Percentiles rank a stretch among this genome's conserved stretches.
phyloP scores from a whole-genome alignment of 73 alveolate genomes.

The Paramecium biaurelia region DNA sequence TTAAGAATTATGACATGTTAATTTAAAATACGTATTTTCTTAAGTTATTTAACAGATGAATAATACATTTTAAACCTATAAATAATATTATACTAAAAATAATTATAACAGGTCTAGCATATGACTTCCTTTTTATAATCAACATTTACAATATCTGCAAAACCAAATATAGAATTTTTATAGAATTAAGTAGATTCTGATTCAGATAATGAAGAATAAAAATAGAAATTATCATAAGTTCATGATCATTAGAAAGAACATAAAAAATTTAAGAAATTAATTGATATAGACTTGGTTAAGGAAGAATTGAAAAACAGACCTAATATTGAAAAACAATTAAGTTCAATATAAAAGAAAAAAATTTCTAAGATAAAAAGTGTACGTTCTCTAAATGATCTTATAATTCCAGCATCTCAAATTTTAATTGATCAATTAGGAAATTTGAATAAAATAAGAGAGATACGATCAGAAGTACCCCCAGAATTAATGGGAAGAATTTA shows the following conservation, averaged over 20 bases:
- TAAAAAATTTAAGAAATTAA: neutral
- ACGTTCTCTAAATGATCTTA: neutral
- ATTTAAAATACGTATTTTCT: neutral
- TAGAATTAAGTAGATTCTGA: neutral
- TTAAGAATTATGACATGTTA: neutral
- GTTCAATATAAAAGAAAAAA: neutral
- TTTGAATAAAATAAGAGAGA: neutral
- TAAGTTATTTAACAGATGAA: neutral
- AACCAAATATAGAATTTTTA: neutral
- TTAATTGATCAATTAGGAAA: neutral
- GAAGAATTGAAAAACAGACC: conserved; percentile 4
- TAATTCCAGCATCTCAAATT: neutral
- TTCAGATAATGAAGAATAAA: neutral
- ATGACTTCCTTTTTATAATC: neutral
- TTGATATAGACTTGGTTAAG: conserved; percentile 14
- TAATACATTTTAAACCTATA: neutral
- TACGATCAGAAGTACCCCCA: conserved; percentile 2
- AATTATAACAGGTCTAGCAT: neutral
- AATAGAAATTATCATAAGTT: neutral
- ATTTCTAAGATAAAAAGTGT: neutral
- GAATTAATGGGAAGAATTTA: neutral
- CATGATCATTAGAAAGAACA: neutral
- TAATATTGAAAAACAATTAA: neutral
- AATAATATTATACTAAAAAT: neutral
- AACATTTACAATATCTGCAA: neutral